phyloP scores from a whole-genome alignment of 2,329 filamentous ascomycete species.

The Paraphaeosphaeria sporulosa region DNA sequence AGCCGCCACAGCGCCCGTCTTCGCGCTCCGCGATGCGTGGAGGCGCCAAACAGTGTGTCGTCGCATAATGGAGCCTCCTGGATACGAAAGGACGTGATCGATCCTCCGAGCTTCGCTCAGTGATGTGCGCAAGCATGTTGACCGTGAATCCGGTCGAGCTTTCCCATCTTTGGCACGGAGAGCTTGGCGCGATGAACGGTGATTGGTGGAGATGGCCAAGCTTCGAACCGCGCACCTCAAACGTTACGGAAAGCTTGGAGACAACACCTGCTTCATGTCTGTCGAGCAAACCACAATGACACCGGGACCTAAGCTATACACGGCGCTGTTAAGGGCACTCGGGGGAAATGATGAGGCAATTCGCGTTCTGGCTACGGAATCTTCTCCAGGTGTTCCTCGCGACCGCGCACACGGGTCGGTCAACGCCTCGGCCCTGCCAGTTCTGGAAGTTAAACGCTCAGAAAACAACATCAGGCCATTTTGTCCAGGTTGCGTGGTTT shows the following conservation, averaged over 20 bases:
- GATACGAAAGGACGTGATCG: slow-evolving; percentile 22
- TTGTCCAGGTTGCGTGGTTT: background rate
- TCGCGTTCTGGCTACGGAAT: slow-evolving; percentile 9
- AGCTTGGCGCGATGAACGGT: slow-evolving; percentile 7
- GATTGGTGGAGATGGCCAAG: slow-evolving; percentile 33
- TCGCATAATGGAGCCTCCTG: slow-evolving; percentile 39
- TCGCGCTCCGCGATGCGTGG: background rate
- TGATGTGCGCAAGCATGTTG: slow-evolving; percentile 1
- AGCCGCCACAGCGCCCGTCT: slow-evolving; percentile 13
- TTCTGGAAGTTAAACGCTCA: slow-evolving; percentile 17
- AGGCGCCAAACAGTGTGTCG: slow-evolving; percentile 18
- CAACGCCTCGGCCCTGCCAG: slow-evolving; percentile 2
- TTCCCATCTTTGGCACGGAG: slow-evolving; percentile 18
- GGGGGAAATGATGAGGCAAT: background rate
- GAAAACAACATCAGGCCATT: slow-evolving; percentile 8
- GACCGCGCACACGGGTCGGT: slow-evolving; percentile 1
- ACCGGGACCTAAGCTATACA: slow-evolving; percentile 18
- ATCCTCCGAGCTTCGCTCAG: slow-evolving; percentile 11
- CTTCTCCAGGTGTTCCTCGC: slow-evolving; percentile 7
- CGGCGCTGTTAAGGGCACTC: slow-evolving; percentile 2
- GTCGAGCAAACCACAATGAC: slow-evolving; percentile 20
- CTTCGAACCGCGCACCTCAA: slow-evolving; percentile 23
- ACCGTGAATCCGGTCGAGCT: background rate
- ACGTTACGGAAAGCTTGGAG: slow-evolving; percentile 38
- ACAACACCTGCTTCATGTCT: slow-evolving; percentile 37